A percentile compares a stretch with the other conserved stretches of the same genome.
Conservation (phyloP, 495 filamentous ascomycete species). For the Trichoderma erinaceum region DNA sequence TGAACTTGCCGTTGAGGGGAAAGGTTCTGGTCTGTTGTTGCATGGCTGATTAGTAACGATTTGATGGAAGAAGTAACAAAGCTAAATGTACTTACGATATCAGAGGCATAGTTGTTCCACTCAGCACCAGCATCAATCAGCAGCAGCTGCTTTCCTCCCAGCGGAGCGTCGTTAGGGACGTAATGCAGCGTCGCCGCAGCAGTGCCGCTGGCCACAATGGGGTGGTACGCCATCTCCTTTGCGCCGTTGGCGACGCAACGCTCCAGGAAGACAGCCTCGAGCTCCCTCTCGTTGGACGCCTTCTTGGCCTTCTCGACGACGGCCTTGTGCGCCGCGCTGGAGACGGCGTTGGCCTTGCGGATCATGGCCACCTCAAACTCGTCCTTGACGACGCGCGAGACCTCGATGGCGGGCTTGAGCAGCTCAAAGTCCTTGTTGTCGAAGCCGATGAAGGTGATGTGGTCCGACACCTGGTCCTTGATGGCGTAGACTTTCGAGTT, state of each 20-base stretch:
- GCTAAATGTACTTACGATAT: constrained; percentile 50
- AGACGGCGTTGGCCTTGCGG: constrained; percentile 75
- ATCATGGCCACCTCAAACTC: constrained; percentile 79
- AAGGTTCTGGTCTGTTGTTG: constrained; percentile 65
- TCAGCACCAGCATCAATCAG: constrained; percentile 83
- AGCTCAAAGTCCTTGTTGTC: constrained; percentile 52
- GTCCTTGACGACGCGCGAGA: constrained; percentile 72
- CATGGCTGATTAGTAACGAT: constrained; percentile 13
- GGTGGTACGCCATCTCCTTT: constrained; percentile 74
- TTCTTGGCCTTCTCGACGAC: constrained; percentile 59
- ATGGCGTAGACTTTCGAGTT: constrained; percentile 62
- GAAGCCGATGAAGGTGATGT: constrained; percentile 59
- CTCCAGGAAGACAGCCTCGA: constrained; percentile 71
- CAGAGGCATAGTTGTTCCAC: constrained; percentile 71
- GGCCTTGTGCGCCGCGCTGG: constrained; percentile 65
- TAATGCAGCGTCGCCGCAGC: constrained; percentile 86
- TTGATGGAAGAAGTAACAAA: neutral
- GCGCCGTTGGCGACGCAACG: constrained; percentile 69
- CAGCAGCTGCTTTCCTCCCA: constrained; percentile 64
- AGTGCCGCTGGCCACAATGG: constrained; percentile 71
- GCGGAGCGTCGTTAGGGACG: constrained; percentile 62
- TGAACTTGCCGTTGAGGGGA: constrained; percentile 72
- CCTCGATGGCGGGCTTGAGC: constrained; percentile 72
- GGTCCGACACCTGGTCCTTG: constrained; percentile 59
- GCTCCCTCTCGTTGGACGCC: constrained; percentile 71